Percentiles rank a stretch among this genome's conserved stretches.
These are phyloP conservation scores for Paulownia fortunei DNA, from an alignment of 257 asterid genomes.

Conservation along the genomic window DNA sequence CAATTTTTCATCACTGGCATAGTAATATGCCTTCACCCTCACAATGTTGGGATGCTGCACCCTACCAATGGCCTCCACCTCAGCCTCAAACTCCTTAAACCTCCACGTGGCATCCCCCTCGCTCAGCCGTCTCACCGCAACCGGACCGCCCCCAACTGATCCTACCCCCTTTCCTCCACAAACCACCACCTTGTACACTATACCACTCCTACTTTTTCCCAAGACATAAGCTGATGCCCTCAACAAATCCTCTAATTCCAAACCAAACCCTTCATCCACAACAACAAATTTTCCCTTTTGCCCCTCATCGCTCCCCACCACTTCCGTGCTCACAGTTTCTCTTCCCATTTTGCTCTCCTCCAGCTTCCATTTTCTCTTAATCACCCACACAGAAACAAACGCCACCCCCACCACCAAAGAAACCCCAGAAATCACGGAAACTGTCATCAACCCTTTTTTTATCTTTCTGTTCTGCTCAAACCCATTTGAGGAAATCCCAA, in stretches of 20 bases:
- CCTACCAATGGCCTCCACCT: constrained; percentile 68
- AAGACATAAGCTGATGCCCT: constrained; percentile 92
- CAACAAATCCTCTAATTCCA: constrained; percentile 85
- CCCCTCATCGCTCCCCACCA: constrained; percentile 52
- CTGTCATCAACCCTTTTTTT: constrained; percentile 42
- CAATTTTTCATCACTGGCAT: constrained; percentile 81
- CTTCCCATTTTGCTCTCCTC: constrained; percentile 43
- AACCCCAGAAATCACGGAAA: constrained; percentile 54
- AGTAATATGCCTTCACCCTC: constrained; percentile 75
- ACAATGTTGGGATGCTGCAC: constrained; percentile 80
- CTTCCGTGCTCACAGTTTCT: constrained; percentile 42
- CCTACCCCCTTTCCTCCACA: constrained; percentile 46
- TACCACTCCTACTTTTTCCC: constrained; percentile 83
- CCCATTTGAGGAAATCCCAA: constrained; percentile 46
- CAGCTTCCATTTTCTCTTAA: constrained; percentile 51
- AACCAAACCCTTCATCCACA: constrained; percentile 65
- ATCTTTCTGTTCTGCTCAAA: constrained; percentile 34
- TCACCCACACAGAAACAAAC: constrained; percentile 51
- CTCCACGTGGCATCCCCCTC: constrained; percentile 66
- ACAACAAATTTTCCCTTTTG: constrained; percentile 69
- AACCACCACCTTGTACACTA: constrained; percentile 80
- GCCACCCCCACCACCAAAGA: constrained; percentile 47
- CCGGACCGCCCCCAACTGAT: constrained; percentile 36
- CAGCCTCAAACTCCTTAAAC: constrained; percentile 78
- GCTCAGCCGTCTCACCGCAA: constrained; percentile 77